Conservation (phyloP, 2,329 filamentous ascomycete genomes). For the Monilinia vaccinii-corymbosi region DNA sequence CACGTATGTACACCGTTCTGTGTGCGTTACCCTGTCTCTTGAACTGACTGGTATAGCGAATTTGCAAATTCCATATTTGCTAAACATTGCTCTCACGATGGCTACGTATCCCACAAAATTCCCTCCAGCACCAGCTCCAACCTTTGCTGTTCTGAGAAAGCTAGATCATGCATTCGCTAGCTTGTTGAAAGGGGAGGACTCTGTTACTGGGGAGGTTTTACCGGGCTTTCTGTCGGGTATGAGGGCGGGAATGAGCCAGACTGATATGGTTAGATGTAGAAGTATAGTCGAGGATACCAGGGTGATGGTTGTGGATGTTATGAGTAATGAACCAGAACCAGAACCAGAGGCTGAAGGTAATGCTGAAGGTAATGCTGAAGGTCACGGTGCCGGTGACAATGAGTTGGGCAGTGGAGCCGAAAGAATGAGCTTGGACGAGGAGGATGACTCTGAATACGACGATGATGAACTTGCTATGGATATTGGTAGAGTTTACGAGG, state of each 20-base stretch:
- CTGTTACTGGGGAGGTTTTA: conserved; percentile 53
- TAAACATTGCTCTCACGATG: conserved; percentile 66
- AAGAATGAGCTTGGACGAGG: conserved; percentile 28
- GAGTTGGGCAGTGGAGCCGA: conserved; percentile 26
- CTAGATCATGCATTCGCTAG: conserved; percentile 78
- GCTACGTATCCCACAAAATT: conserved; percentile 67
- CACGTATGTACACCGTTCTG: conserved; percentile 49
- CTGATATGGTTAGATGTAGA: conserved; percentile 81
- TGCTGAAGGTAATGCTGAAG: not conserved
- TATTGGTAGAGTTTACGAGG: conserved; percentile 69
- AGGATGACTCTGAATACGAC: conserved; percentile 31
- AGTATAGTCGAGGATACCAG: conserved; percentile 72
- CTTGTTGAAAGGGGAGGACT: conserved; percentile 58
- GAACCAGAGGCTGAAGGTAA: conserved; percentile 26
- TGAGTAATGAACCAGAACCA: conserved; percentile 45
- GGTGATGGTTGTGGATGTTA: conserved; percentile 57
- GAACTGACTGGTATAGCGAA: conserved; percentile 43
- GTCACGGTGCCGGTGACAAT: conserved; percentile 28
- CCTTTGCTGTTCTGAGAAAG: conserved; percentile 65
- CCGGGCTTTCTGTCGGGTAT: conserved; percentile 60
- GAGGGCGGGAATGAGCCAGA: conserved; percentile 55
- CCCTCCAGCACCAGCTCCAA: conserved; percentile 54
- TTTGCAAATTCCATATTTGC: conserved; percentile 74
- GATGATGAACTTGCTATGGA: conserved; percentile 57
- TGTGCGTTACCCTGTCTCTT: not conserved